Evolutionary conservation across 345 rosid species (phyloP).

Genomic region (Firmiana major): DNA sequence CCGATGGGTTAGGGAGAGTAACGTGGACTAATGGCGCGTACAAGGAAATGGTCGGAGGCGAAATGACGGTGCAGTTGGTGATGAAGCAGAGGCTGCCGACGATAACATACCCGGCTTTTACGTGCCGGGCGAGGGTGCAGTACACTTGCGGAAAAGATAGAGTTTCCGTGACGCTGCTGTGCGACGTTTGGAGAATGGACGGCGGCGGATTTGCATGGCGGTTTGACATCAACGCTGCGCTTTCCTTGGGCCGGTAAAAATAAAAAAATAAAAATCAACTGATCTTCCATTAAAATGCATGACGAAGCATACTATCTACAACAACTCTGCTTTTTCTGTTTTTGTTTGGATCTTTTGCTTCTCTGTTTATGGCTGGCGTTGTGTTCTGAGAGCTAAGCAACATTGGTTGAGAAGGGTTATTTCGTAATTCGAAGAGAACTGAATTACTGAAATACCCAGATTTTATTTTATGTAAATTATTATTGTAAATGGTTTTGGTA

Average conservation of each 20-base stretch:
- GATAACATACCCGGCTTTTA: conserved; percentile 45
- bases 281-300: neutral
- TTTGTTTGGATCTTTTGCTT: neutral
- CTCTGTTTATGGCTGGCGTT: neutral
- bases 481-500: neutral
- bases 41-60: conserved; percentile 52
- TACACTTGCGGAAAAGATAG: conserved; percentile 49
- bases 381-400: neutral
- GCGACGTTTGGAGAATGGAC: conserved; percentile 85
- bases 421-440: too few relatives aligned
- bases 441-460: neutral
- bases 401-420: neutral
- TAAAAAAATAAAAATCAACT: neutral
- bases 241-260: conserved; percentile 44
- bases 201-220: conserved; percentile 84
- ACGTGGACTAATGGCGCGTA: conserved; percentile 77
- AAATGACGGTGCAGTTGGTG: conserved; percentile 54
- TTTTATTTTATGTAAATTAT: neutral
- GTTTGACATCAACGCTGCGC: conserved; percentile 76
- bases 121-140: conserved; percentile 71
- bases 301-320: neutral
- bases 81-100: conserved; percentile 44
- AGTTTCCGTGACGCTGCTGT: conserved; percentile 60
- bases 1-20: conserved; percentile 61
- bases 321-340: neutral